A percentile compares a stretch with the other conserved stretches of the same genome.
Conservation (phyloP, 352 stramenopile species). For the Pseudoperonospora humuli region DNA sequence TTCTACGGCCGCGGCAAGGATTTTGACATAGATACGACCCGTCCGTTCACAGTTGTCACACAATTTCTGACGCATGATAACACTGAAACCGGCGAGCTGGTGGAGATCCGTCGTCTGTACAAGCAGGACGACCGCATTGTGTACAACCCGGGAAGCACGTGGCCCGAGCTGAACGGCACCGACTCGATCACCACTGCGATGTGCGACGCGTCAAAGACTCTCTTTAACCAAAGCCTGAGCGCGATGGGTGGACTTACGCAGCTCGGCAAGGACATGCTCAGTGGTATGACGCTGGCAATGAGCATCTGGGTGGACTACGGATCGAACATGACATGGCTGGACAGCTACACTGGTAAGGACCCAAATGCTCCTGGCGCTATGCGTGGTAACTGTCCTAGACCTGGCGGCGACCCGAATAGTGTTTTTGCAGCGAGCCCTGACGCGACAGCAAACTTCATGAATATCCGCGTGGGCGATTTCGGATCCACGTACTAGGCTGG, state of each 20-base stretch:
- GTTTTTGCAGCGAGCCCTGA: conserved; percentile 30
- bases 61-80: conserved; percentile 21
- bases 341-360: conserved; percentile 32
- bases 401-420: conserved; percentile 26
- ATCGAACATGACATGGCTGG: conserved; percentile 51
- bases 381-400: conserved; percentile 36
- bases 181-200: conserved; percentile 17
- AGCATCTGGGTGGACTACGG: conserved; percentile 56
- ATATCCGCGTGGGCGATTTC: conserved; percentile 49
- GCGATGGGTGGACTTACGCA: conserved; percentile 21
- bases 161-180: conserved; percentile 8
- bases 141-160: conserved; percentile 13
- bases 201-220: conserved; percentile 15
- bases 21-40: conserved; percentile 18
- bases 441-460: conserved; percentile 46
- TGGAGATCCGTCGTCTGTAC: conserved; percentile 16
- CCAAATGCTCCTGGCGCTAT: conserved; percentile 23
- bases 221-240: conserved; percentile 39
- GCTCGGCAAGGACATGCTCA: conserved; percentile 36
- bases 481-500: conserved; percentile 26
- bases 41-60: conserved; percentile 19
- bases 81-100: conserved; percentile 10
- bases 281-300: conserved; percentile 54
- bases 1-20: conserved; percentile 19
- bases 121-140: conserved; percentile 10